Evolutionary conservation across 495 filamentous ascomycete genomes (phyloP).

Genomic region (Durotheca rogersii): DNA sequence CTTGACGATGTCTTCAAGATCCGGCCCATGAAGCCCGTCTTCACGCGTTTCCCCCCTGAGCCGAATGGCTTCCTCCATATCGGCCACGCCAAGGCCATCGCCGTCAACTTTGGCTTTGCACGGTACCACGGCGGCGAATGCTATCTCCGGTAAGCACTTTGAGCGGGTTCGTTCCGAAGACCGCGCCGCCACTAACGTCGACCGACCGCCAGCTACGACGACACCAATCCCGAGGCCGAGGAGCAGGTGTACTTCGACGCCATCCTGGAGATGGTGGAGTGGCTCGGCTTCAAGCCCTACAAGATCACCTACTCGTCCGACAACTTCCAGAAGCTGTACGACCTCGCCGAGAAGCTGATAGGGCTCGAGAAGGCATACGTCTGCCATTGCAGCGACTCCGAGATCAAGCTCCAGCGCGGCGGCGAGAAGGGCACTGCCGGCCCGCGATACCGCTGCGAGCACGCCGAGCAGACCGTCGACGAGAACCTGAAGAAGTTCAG

Average conservation of each 20-base stretch:
- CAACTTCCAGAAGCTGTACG: slow-evolving; percentile 84
- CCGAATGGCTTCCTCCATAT: slow-evolving; percentile 79
- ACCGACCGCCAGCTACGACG: slow-evolving; percentile 55
- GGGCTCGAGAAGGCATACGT: slow-evolving; percentile 50
- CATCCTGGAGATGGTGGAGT: slow-evolving; percentile 75
- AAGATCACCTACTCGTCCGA: slow-evolving; percentile 77
- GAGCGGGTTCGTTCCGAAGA: slow-evolving; percentile 29
- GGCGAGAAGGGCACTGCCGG: slow-evolving; percentile 63
- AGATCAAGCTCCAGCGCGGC: slow-evolving; percentile 83
- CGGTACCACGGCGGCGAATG: slow-evolving; percentile 75
- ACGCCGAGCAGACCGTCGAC: slow-evolving; percentile 71
- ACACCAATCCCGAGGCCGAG: slow-evolving; percentile 83
- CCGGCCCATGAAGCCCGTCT: slow-evolving; percentile 62
- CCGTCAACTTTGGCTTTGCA: slow-evolving; percentile 95
- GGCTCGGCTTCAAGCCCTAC: slow-evolving; percentile 79
- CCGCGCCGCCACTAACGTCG: slow-evolving; percentile 59
- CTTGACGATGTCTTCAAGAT: slow-evolving; percentile 78
- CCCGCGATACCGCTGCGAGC: slow-evolving; percentile 72
- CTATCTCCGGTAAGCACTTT: slow-evolving; percentile 36
- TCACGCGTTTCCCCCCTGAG: slow-evolving; percentile 91
- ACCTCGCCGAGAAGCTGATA: slow-evolving; percentile 84
- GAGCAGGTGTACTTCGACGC: slow-evolving; percentile 75
- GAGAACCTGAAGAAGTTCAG: slow-evolving; percentile 81
- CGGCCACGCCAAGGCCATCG: slow-evolving; percentile 95
- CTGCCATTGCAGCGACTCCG: slow-evolving; percentile 55